Percentiles rank a stretch among this genome's conserved stretches.
Conservation (phyloP, 2,329 filamentous ascomycete genomes). For the Lachnellula arida region DNA sequence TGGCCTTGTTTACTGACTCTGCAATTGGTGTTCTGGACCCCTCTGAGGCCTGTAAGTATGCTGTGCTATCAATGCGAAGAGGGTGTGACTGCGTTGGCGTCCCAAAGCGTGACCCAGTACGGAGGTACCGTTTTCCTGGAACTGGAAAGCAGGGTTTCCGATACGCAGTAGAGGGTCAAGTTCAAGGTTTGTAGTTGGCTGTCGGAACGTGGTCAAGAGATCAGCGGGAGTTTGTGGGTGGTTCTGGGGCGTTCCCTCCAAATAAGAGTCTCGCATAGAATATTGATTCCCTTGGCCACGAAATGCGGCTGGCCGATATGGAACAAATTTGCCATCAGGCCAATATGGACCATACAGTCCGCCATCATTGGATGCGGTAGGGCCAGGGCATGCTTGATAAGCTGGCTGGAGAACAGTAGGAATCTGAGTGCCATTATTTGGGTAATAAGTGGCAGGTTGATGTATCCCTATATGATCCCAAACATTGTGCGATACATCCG, state of each 20-base stretch:
- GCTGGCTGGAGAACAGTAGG: conserved; percentile 56
- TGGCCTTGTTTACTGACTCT: conserved; percentile 21
- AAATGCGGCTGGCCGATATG: conserved; percentile 54
- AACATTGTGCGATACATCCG: conserved; percentile 18
- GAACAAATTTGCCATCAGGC: conserved; percentile 51
- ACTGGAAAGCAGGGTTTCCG: conserved; percentile 5
- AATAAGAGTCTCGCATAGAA: conserved; percentile 8
- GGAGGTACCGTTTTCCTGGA: neutral
- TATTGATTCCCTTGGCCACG: conserved; percentile 44
- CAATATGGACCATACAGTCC: conserved; percentile 58
- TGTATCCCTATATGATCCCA: conserved; percentile 25
- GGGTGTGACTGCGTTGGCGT: neutral
- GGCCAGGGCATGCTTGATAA: conserved; percentile 52
- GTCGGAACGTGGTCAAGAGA: conserved; percentile 11
- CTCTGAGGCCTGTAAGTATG: conserved; percentile 13
- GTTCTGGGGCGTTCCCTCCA: conserved; percentile 7
- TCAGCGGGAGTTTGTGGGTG: conserved; percentile 11
- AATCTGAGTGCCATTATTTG: conserved; percentile 42
- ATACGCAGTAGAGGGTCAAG: conserved; percentile 4
- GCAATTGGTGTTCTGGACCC: conserved; percentile 20
- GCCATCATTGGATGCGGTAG: conserved; percentile 52
- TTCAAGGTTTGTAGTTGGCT: conserved; percentile 6
- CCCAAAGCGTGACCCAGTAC: conserved; percentile 5
- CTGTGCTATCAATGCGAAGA: conserved; percentile 2
- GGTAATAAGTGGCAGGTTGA: conserved; percentile 22